Percentiles rank a stretch among this genome's conserved stretches.
These are phyloP conservation scores for Cucurbita maxima DNA, from an alignment of 306 rosid species.

Conservation along the genomic window DNA sequence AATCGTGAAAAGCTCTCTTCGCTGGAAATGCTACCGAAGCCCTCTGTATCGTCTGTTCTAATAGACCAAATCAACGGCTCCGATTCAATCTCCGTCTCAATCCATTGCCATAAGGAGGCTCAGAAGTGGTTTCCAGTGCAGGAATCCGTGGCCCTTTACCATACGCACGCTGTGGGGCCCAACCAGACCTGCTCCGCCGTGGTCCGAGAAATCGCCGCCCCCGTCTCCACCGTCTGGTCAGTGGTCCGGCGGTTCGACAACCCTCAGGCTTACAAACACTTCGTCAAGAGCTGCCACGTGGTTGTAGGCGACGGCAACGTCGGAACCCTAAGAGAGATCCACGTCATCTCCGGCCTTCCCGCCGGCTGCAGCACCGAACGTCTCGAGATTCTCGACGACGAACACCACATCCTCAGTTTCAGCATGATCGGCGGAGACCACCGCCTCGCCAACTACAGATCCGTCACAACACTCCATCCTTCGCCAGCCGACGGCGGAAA, in stretches of 20 bases:
- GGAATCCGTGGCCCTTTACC: constrained; percentile 41
- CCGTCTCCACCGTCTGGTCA: constrained; percentile 71
- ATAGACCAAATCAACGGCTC: constrained; percentile 35
- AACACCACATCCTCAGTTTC: constrained; percentile 75
- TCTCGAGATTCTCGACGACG: constrained; percentile 84
- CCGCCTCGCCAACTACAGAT: constrained; percentile 68
- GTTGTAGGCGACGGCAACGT: constrained; percentile 73
- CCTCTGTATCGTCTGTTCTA: constrained; percentile 34
- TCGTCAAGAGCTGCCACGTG: constrained; percentile 84
- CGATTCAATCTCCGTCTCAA: background rate
- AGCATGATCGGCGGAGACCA: constrained; percentile 94
- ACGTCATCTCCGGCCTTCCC: constrained; percentile 79
- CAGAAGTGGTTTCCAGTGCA: constrained; percentile 15
- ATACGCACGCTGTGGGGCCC: constrained; percentile 31
- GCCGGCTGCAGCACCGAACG: constrained; percentile 78
- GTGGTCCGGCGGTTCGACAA: constrained; percentile 93
- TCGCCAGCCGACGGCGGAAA: constrained; percentile 1
- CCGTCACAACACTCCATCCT: constrained; percentile 70
- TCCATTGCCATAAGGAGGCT: background rate
- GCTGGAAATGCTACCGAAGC: constrained; percentile 31
- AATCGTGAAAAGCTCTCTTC: background rate
- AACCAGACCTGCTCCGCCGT: constrained; percentile 86
- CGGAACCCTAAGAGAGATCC: constrained; percentile 73
- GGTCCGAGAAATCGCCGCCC: constrained; percentile 66
- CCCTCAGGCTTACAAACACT: constrained; percentile 88